Conservation (phyloP, 225 moss, liverwort and hornwort species). For the Bryoerythrophyllum caledonicum region DNA sequence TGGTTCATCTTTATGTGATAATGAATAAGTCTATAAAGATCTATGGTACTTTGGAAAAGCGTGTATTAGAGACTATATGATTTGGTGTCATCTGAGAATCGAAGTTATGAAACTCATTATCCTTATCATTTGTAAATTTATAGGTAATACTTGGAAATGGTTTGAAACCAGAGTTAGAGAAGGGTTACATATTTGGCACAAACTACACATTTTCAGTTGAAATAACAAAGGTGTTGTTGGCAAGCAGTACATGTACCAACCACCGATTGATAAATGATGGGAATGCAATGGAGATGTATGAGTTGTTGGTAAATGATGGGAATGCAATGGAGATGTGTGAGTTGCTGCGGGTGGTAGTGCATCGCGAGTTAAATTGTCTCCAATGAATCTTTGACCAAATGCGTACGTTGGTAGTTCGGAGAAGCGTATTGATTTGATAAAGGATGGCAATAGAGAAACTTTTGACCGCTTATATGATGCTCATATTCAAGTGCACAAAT, state of each 20-base stretch:
- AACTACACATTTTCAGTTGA: background rate
- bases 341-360: background rate
- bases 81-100: no score
- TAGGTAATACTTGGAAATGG: background rate
- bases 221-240: background rate
- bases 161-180: background rate
- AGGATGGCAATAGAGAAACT: background rate
- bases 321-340: background rate
- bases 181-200: background rate
- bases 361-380: background rate
- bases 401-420: no score
- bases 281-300: background rate
- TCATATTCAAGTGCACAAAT: background rate
- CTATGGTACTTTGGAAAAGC: no score
- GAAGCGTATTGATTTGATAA: background rate
- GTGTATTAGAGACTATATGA: no score
- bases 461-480: background rate
- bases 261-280: background rate
- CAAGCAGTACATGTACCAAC: background rate
- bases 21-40: no score
- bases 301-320: background rate
- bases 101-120: no score
- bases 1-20: no score
- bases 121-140: background rate
- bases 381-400: background rate